Evolutionary conservation across 2,329 filamentous ascomycete species (phyloP).

Genomic region (Microdochium nivale): DNA sequence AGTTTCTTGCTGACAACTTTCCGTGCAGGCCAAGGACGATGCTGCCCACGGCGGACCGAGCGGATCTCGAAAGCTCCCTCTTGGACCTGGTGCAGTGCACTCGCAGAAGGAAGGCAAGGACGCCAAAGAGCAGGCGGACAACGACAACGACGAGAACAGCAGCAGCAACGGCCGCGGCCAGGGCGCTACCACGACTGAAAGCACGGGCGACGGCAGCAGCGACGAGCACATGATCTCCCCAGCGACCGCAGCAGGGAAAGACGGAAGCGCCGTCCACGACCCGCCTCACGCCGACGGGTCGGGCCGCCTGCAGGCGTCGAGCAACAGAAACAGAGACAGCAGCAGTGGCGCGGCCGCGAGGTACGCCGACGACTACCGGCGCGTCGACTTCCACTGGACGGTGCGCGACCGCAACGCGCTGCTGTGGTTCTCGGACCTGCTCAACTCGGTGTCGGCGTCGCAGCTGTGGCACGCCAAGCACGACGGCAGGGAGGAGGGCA

Average conservation of each 20-base stretch:
- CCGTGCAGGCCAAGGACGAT: constrained; percentile 18
- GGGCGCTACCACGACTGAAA: too few relatives aligned
- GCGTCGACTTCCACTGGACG: constrained; percentile 53
- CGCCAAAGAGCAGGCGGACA: background rate
- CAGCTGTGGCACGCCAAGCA: constrained; percentile 28
- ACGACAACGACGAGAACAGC: background rate
- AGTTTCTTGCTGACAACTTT: background rate
- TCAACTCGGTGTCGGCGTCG: constrained; percentile 36
- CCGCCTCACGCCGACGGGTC: too few relatives aligned
- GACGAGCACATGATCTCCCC: too few relatives aligned
- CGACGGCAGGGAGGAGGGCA: constrained; percentile 8
- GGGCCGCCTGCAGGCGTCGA: background rate
- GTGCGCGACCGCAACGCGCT: constrained; percentile 48
- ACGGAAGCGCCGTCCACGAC: too few relatives aligned
- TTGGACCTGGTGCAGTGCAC: background rate
- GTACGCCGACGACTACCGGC: constrained; percentile 31
- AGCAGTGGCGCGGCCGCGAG: constrained; percentile 4
- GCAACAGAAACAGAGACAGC: too few relatives aligned
- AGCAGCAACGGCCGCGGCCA: too few relatives aligned
- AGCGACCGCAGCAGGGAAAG: too few relatives aligned
- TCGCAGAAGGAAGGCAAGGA: background rate
- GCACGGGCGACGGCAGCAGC: too few relatives aligned
- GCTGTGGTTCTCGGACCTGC: constrained; percentile 47
- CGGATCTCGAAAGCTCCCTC: background rate
- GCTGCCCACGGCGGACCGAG: constrained; percentile 6